Conservation (phyloP, 352 stramenopile genomes). For the Bremia lactucae region DNA sequence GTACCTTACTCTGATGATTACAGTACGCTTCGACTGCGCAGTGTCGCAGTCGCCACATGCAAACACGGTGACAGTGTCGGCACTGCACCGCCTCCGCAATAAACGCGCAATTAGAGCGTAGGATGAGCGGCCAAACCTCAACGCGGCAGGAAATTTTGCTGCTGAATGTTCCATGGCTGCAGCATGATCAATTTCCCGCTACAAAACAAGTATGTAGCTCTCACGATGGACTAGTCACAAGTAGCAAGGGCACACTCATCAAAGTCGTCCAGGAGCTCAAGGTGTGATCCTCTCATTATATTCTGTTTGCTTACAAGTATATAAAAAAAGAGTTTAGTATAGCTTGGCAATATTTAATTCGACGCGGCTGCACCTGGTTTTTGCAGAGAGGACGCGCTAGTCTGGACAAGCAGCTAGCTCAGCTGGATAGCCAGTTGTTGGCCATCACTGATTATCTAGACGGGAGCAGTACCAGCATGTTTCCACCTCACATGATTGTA, state of each 20-base stretch:
- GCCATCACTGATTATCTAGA: constrained; percentile 50
- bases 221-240: constrained; percentile 27
- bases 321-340: background rate
- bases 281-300: constrained; percentile 13
- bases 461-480: constrained; percentile 30
- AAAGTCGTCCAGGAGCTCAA: constrained; percentile 59
- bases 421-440: constrained; percentile 52
- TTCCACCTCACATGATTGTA: constrained; percentile 26
- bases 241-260: constrained; percentile 41
- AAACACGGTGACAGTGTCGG: constrained; percentile 12
- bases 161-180: constrained; percentile 47
- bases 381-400: constrained; percentile 34
- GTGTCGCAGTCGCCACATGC: constrained; percentile 12
- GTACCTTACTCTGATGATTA: constrained; percentile 1
- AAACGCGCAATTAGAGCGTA: background rate
- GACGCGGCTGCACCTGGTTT: background rate
- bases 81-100: background rate
- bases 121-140: constrained; percentile 5
- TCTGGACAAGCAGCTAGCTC: constrained; percentile 46
- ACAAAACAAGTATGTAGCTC: constrained; percentile 48
- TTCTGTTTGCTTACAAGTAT: background rate
- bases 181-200: constrained; percentile 49
- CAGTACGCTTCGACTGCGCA: constrained; percentile 2
- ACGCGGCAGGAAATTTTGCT: constrained; percentile 24
- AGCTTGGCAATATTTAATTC: background rate